phyloP scores from a whole-genome alignment of 2,329 filamentous ascomycete species.

The Sporothrix pallida region DNA sequence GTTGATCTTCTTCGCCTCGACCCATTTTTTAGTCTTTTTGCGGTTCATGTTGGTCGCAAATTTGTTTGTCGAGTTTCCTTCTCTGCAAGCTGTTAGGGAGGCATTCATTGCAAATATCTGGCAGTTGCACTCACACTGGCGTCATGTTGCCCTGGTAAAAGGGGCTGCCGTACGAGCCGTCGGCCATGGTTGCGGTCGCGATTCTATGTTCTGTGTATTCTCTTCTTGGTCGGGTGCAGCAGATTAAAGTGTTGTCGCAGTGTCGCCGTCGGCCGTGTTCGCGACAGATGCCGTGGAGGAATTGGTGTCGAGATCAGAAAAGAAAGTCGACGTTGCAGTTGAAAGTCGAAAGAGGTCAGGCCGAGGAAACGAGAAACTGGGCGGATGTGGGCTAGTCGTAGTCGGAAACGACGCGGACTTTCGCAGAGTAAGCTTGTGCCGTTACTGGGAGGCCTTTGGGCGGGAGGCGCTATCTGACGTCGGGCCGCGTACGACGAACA shows the following conservation, averaged over 20 bases:
- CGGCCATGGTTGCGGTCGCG: slow-evolving; percentile 37
- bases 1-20: slow-evolving; percentile 81
- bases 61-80: slow-evolving; percentile 40
- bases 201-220: background rate
- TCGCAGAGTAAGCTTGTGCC: slow-evolving; percentile 2
- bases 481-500: slow-evolving; percentile 18
- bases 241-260: background rate
- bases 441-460: slow-evolving; percentile 13
- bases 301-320: background rate
- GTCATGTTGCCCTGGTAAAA: slow-evolving; percentile 40
- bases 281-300: background rate
- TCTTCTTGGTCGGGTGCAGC: background rate
- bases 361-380: background rate
- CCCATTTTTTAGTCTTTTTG: slow-evolving; percentile 92
- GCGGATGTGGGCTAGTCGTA: background rate
- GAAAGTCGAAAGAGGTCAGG: background rate
- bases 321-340: background rate
- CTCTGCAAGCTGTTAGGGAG: slow-evolving; percentile 37
- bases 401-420: slow-evolving; percentile 24
- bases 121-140: slow-evolving; percentile 39
- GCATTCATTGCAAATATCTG: background rate
- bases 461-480: slow-evolving; percentile 26
- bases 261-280: background rate
- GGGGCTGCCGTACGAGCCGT: slow-evolving; percentile 44
- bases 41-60: slow-evolving; percentile 89